Evolutionary conservation across 2,329 filamentous ascomycete genomes (phyloP).

Genomic region (Coniochaeta ligniaria): DNA sequence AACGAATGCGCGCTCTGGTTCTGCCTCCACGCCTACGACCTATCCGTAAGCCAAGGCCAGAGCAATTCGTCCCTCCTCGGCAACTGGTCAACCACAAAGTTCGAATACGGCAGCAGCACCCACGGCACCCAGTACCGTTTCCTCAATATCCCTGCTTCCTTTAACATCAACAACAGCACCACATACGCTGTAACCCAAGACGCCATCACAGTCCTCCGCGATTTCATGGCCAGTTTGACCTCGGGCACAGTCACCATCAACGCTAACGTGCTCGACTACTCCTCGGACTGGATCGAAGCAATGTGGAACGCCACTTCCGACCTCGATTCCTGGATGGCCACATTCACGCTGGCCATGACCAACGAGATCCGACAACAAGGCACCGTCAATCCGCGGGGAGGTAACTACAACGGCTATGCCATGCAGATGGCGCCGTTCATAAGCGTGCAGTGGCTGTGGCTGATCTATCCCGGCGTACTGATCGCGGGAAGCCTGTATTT

Average conservation of each 20-base stretch:
- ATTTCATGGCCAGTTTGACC: constrained; percentile 24
- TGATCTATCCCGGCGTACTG: constrained; percentile 25
- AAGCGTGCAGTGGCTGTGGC: constrained; percentile 27
- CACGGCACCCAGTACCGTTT: constrained; percentile 24
- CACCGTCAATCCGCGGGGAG: constrained; percentile 5
- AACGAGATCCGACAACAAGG: constrained; percentile 27
- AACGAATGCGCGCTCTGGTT: constrained; percentile 16
- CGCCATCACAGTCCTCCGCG: constrained; percentile 20
- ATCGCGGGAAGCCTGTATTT: constrained; percentile 26
- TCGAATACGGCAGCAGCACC: constrained; percentile 17
- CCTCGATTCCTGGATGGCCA: constrained; percentile 22
- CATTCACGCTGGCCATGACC: constrained; percentile 25
- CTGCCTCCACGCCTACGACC: no score
- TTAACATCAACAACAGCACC: constrained; percentile 17
- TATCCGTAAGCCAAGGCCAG: not conserved
- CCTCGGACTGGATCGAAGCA: constrained; percentile 29
- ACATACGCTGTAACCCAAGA: constrained; percentile 22
- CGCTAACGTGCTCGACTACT: constrained; percentile 20
- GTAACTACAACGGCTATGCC: constrained; percentile 20
- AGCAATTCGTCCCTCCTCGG: constrained; percentile 14
- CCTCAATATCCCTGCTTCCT: constrained; percentile 17
- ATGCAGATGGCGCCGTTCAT: constrained; percentile 22
- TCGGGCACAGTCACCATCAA: constrained; percentile 22
- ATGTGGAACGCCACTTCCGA: constrained; percentile 24
- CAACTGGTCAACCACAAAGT: constrained; percentile 21